Evolutionary conservation across 176 grass and related monocot species (phyloP), one percentile per base, ranked within the genome.

Genomic region (Paspalum vaginatum): DNA sequence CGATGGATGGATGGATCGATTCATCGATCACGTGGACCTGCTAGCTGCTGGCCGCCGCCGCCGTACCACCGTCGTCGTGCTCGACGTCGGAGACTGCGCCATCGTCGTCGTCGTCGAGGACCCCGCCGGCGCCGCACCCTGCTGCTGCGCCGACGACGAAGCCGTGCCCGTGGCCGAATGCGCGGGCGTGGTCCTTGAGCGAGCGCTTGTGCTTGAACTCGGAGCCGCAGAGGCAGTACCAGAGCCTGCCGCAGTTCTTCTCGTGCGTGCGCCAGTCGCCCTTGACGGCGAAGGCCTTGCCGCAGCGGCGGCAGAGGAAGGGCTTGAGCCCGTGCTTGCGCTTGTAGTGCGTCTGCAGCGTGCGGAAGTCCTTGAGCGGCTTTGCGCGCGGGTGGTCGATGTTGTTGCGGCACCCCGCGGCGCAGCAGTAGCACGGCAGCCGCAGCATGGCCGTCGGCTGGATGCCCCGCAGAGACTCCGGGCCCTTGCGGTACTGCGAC

Each of bases 231-330:
- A 91, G 47, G 57, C 92, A 94, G 76, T 86, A 94, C 95, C 95
- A 98, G 70, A 95, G 87, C 66, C 81, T 86, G 87, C 96, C 96
- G 69, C 96, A 98, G 70, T 98, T 98, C 84, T 98, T 98, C 90
- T 98, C 96, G 82, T 98, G 96, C 25, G 96, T 98, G 70, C 96
- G 85, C 96, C 96, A 98, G 81, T 98, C 92, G 25, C 95, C 95
- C 80, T 85, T 92, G 50, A 98, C 95, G 55, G 95, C 95, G 73
- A 98, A 89, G 66, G 92, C 82, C 85, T 98, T 98, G 70, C 92
- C 84, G 61, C 95, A 98, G 49, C 90, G 90, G 52, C 92, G 92
- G 88, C 95, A 98, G n/a, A 94, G 91, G 84, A 98, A 98, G 32
- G 95, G 95, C 57, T 94, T 94, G 27, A 94, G 87, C 14, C 92